Evolutionary conservation across 2,329 filamentous ascomycete species (phyloP), one percentile per base, ranked within the genome.

Genomic region (Blumeria graminis): DNA sequence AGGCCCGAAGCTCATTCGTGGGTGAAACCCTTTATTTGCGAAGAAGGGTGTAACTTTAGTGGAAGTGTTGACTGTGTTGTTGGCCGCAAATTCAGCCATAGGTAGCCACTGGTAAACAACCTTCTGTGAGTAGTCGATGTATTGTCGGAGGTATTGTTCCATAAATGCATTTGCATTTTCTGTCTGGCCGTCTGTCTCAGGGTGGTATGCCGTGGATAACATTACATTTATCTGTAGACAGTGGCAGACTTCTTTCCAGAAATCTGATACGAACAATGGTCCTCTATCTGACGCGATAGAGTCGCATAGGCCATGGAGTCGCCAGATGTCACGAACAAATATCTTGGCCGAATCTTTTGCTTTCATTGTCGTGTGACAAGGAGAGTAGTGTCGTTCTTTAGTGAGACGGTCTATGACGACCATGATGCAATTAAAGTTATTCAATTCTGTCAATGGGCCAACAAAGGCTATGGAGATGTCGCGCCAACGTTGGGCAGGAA

Each of bases 101-200:
- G 32, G 56, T 22, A 58, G 38, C 10, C 54, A 35, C 16, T 50
- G 5, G 13, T 55, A 53, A 50, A 39, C 56, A 13, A 58, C 48
- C n/a, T 59, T 35, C 18, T 59, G n/a, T n/a, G 54, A 18, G 43
- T 59, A 52, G 11, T 56, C 56, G 3, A 58, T 39, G 52, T 59
- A 59, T 10, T 18, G 46, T 13, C 39, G 1, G 6, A 59, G 28
- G n/a, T 59, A 59, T 10, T 14, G 2, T 36, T 59, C 36, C 7
- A 59, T 22, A n/a, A 39, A 50, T 7, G 53, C 10, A 39, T 58
- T 59, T 14, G 36, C n/a, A 14, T 36, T 13, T 52, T 58, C 48
- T 35, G 8, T 58, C 14, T 56, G 5, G 1, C 48, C 22, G 16
- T 58, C 35, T 32, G 16, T 60, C 33, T 58, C 33, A 0, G 33